A percentile compares a stretch with the other conserved stretches of the same genome.
phyloP scores from a whole-genome alignment of 371 early-diverging fungal species.

The Mortierella sp. region DNA sequence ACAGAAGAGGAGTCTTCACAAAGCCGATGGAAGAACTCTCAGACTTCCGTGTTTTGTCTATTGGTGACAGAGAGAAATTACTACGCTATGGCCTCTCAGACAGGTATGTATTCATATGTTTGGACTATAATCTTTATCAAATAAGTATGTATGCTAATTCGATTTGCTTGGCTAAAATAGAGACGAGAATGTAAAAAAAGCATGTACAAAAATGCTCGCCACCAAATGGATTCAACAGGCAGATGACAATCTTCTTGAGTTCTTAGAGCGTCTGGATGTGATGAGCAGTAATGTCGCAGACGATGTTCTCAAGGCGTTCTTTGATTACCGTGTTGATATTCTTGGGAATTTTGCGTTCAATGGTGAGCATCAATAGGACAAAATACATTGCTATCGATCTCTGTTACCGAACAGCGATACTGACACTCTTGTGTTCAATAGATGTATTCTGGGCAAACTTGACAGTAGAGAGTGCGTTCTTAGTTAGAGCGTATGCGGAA shows the following conservation, averaged over 20 bases:
- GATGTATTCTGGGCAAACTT: conserved; percentile 84
- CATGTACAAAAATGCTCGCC: conserved; percentile 79
- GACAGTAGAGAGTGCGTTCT: conserved; percentile 82
- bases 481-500: conserved; percentile 74
- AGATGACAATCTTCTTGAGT: conserved; percentile 81
- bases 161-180: conserved; percentile 43
- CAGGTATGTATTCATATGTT: conserved; percentile 56
- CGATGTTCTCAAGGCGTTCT: conserved; percentile 74
- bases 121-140: too few relatives aligned
- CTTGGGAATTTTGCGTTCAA: conserved; percentile 69
- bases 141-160: not conserved
- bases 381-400: not conserved
- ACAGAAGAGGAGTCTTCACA: conserved; percentile 72
- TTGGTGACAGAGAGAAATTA: conserved; percentile 78
- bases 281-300: conserved; percentile 77
- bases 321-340: conserved; percentile 75
- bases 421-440: conserved; percentile 18
- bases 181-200: conserved; percentile 78
- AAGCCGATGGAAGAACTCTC: conserved; percentile 77
- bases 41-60: conserved; percentile 76
- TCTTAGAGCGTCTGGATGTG: conserved; percentile 87
- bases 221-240: conserved; percentile 84
- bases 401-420: not conserved
- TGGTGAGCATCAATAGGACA: conserved; percentile 45
- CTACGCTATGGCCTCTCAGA: conserved; percentile 83